Percentiles rank a stretch among this genome's conserved stretches.
Conservation (phyloP, 441 rosid genomes). For the Croton setiger region DNA sequence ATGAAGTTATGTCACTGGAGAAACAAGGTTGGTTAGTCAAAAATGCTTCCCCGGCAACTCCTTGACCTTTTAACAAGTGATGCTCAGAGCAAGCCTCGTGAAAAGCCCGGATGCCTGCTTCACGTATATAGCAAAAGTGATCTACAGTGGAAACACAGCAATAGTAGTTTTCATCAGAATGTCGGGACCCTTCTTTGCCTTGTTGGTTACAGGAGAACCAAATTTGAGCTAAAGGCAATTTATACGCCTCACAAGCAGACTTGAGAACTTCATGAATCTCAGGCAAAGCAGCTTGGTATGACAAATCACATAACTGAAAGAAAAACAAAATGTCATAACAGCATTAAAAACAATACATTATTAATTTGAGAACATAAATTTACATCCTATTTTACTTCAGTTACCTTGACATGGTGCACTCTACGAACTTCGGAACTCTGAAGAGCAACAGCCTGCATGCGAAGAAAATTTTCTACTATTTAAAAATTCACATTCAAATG, state of each 20-base stretch:
- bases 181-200: conserved; percentile 76
- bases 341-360: conserved; percentile 4
- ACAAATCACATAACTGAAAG: conserved; percentile 42
- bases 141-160: conserved; percentile 79
- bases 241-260: conserved; percentile 68
- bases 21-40: conserved; percentile 85
- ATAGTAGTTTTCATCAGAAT: conserved; percentile 62
- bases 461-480: background rate
- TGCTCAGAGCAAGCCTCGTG: conserved; percentile 91
- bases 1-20: conserved; percentile 56
- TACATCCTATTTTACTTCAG: conserved; percentile 9
- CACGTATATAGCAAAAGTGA: conserved; percentile 59
- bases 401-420: conserved; percentile 52
- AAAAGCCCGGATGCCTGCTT: conserved; percentile 50
- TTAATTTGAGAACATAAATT: background rate
- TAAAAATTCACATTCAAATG: conserved; percentile 3
- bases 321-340: conserved; percentile 12
- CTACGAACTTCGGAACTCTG: conserved; percentile 49
- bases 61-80: conserved; percentile 90
- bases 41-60: conserved; percentile 82
- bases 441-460: conserved; percentile 79
- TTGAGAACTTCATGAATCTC: conserved; percentile 73
- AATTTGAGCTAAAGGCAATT: conserved; percentile 76
- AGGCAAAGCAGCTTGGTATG: conserved; percentile 64
- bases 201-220: conserved; percentile 82